Evolutionary conservation across 140 eudicot species (phyloP).

Genomic region (Anethum foeniculum): DNA sequence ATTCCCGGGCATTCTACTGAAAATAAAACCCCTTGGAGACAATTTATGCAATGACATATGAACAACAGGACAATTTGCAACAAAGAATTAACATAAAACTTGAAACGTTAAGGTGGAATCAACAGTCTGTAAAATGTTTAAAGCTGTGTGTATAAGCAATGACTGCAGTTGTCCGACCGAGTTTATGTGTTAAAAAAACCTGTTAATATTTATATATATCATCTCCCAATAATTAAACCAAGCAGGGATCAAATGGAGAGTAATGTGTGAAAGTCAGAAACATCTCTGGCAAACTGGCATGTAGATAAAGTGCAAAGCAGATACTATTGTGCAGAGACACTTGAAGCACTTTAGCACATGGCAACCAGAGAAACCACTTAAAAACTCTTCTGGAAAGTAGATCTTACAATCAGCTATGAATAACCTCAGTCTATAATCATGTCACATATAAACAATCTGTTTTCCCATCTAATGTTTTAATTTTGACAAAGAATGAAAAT

Average conservation of each 20-base stretch:
- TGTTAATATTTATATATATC: not conserved
- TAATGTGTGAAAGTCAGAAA: not conserved
- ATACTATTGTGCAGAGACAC: not conserved
- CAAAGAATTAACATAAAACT: not conserved
- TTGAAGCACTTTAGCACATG: constrained; percentile 7
- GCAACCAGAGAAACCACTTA: constrained; percentile 1
- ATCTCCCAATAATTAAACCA: not conserved
- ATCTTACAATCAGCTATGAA: not conserved
- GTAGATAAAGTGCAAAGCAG: constrained; percentile 1
- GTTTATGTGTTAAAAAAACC: not conserved
- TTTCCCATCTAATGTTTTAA: not conserved
- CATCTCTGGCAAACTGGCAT: constrained; percentile 1
- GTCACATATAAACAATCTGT: not conserved
- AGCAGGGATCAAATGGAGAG: not conserved
- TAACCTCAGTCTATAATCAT: not conserved
- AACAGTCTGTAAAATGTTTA: not conserved
- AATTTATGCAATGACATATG: not conserved
- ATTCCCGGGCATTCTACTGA: not conserved
- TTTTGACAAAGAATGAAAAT: not conserved
- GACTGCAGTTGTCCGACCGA: not conserved
- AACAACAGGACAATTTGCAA: not conserved
- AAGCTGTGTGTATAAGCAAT: not conserved
- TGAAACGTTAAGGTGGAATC: not conserved
- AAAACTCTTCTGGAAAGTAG: constrained; percentile 3
- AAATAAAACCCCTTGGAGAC: not conserved